Evolutionary conservation across 108 stramenopile genomes (phyloP).

Genomic region (Mediolabrus comicus): DNA sequence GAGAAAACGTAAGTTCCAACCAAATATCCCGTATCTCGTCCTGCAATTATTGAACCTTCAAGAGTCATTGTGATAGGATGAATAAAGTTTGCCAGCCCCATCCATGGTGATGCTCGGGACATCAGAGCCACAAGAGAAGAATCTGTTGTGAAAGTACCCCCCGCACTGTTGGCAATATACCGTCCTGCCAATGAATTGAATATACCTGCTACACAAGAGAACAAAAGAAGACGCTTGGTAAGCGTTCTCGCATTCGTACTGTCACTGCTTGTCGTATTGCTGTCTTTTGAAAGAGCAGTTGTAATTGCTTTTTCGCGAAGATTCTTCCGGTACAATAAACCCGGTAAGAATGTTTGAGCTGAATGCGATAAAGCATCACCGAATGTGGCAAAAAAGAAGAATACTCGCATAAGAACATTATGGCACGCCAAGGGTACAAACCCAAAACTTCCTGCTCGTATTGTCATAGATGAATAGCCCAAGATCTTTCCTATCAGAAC

Average conservation of each 20-base stretch:
- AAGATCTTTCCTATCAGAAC: slow-evolving; percentile 75
- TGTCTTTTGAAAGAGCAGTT: background rate
- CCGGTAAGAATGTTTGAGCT: slow-evolving; percentile 89
- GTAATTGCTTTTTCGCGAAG: slow-evolving; percentile 5
- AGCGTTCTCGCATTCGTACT: slow-evolving; percentile 30
- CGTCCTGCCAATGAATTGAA: slow-evolving; percentile 32
- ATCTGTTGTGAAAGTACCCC: slow-evolving; percentile 36
- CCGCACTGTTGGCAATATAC: slow-evolving; percentile 58
- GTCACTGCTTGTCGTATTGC: background rate
- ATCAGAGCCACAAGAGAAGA: slow-evolving; percentile 53
- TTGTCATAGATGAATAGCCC: slow-evolving; percentile 78
- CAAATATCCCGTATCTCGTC: slow-evolving; percentile 58
- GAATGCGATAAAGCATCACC: slow-evolving; percentile 86
- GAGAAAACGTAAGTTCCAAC: slow-evolving; percentile 59
- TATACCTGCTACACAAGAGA: slow-evolving; percentile 21
- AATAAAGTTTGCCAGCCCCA: slow-evolving; percentile 51
- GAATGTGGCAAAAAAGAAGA: slow-evolving; percentile 92
- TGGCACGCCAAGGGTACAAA: slow-evolving; percentile 77
- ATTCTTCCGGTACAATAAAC: slow-evolving; percentile 49
- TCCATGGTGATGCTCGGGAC: slow-evolving; percentile 37
- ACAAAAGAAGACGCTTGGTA: slow-evolving; percentile 28
- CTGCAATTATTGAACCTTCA: slow-evolving; percentile 75
- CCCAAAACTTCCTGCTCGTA: slow-evolving; percentile 75
- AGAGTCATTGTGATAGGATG: slow-evolving; percentile 81
- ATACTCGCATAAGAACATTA: slow-evolving; percentile 86